Conservation (phyloP, 139 green algal species). For the Auxenochlorella pyrenoidosa region DNA sequence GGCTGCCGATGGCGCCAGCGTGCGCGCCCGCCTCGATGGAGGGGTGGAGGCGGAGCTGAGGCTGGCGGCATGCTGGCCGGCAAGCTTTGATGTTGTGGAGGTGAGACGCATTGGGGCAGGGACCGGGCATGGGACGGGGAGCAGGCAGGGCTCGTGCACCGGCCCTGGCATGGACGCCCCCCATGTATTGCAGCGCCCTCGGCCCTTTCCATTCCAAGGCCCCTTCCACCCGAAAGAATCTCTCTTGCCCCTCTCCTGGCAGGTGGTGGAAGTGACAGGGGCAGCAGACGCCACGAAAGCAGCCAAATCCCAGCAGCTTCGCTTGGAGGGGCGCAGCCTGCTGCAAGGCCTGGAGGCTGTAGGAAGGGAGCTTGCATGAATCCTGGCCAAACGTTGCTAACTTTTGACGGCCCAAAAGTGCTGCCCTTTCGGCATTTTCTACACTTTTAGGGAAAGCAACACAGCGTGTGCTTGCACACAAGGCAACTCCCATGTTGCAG, state of each 20-base stretch:
- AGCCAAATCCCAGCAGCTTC: slow-evolving; percentile 9
- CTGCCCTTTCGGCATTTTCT: too few species aligned
- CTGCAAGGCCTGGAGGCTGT: slow-evolving; percentile 35
- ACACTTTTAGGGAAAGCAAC: too few species aligned
- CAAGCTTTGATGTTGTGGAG: neutral
- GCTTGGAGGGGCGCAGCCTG: slow-evolving; percentile 14
- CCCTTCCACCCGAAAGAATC: too few species aligned
- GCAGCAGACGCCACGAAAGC: slow-evolving; percentile 5
- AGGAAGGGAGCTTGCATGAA: slow-evolving; percentile 23
- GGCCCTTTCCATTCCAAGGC: neutral
- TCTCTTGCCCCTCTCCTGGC: too few species aligned
- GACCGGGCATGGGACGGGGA: too few species aligned
- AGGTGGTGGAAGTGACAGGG: neutral
- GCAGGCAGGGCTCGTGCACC: too few species aligned
- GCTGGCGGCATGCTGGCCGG: slow-evolving; percentile 33
- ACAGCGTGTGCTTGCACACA: too few species aligned
- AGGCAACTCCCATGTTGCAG: too few species aligned
- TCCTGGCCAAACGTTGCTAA: neutral
- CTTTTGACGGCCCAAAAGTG: too few species aligned
- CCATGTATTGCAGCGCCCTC: neutral
- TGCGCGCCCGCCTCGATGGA: neutral
- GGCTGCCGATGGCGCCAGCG: neutral
- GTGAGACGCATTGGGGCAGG: too few species aligned
- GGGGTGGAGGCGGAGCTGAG: slow-evolving; percentile 6
- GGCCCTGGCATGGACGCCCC: neutral